Percentiles rank a stretch among this genome's conserved stretches.
Conservation (phyloP, 371 early-diverging fungal genomes). For the Ecytonucleospora hepatopenaei region DNA sequence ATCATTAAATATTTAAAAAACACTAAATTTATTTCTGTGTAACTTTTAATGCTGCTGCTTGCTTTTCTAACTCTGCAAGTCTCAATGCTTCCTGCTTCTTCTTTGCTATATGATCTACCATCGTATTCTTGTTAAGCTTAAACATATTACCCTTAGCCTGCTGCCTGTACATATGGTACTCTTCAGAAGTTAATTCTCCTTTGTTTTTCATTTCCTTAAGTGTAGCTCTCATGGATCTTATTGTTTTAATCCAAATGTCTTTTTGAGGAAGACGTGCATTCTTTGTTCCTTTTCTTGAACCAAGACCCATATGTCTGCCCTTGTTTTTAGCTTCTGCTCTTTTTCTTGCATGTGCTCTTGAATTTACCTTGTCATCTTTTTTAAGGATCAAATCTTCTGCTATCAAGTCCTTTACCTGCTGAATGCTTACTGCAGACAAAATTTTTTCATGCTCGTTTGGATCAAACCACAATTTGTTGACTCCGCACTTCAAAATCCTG, state of each 20-base stretch:
- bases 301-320: constrained; percentile 93
- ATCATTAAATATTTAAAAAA: neutral
- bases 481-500: constrained; percentile 88
- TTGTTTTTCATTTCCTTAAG: constrained; percentile 90
- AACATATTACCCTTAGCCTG: constrained; percentile 99
- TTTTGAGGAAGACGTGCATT: constrained; percentile 92
- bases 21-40: constrained; percentile 10
- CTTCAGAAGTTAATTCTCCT: constrained; percentile 77
- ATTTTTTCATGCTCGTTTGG: constrained; percentile 87
- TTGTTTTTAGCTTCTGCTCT: constrained; percentile 79
- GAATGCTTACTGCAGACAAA: constrained; percentile 86
- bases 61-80: constrained; percentile 78
- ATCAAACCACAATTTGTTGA: constrained; percentile 97
- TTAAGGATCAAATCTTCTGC: constrained; percentile 89
- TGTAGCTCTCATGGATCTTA: constrained; percentile 87
- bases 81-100: constrained; percentile 95
- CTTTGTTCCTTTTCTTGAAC: constrained; percentile 93
- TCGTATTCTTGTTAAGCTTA: constrained; percentile 92
- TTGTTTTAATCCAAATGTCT: constrained; percentile 95
- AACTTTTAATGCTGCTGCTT: constrained; percentile 70
- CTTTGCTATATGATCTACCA: constrained; percentile 98
- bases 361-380: constrained; percentile 78
- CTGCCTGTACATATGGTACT: constrained; percentile 88
- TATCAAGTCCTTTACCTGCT: constrained; percentile 75
- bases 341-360: constrained; percentile 85